Conservation (phyloP, 371 early-diverging fungal species). For the Apophysomyces ossiformis region DNA sequence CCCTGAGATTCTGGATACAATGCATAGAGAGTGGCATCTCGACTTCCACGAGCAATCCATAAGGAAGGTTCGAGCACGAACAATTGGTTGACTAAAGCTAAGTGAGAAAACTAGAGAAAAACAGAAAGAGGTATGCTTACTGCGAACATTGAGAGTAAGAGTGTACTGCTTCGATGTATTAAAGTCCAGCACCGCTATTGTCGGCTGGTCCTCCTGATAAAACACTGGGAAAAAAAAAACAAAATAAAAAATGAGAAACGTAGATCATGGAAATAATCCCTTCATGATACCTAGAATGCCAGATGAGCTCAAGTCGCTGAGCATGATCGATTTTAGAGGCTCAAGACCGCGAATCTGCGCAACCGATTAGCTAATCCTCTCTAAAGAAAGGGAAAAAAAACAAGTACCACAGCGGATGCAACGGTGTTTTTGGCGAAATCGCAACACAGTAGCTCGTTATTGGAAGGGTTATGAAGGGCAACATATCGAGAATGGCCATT, state of each 20-base stretch:
- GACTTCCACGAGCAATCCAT: slow-evolving; percentile 66
- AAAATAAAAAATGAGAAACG: not conserved
- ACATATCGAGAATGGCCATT: slow-evolving; percentile 50
- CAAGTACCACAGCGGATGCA: slow-evolving; percentile 51
- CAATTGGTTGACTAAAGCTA: slow-evolving; percentile 44
- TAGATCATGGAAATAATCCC: not conserved
- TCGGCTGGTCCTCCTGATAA: slow-evolving; percentile 63
- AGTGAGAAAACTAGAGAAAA: not conserved
- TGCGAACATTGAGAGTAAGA: slow-evolving; percentile 49
- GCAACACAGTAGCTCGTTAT: slow-evolving; percentile 67
- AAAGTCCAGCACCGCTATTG: slow-evolving; percentile 67
- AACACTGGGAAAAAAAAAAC: slow-evolving; percentile 45
- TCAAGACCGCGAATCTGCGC: slow-evolving; percentile 51
- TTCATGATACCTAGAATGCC: slow-evolving; percentile 39
- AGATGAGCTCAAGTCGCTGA: slow-evolving; percentile 44
- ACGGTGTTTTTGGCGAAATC: slow-evolving; percentile 63
- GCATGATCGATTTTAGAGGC: slow-evolving; percentile 63
- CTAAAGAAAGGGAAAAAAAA: too few relatives aligned
- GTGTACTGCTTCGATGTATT: slow-evolving; percentile 59
- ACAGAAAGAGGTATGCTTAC: slow-evolving; percentile 14
- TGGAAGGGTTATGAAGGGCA: slow-evolving; percentile 71
- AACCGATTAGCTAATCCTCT: not conserved
- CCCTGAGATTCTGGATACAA: slow-evolving; percentile 31
- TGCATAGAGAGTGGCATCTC: slow-evolving; percentile 48
- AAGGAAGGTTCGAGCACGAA: slow-evolving; percentile 52